Evolutionary conservation across 2,329 filamentous ascomycete species (phyloP), one percentile per base, ranked within the genome.

Genomic region (Exophiala sp.): DNA sequence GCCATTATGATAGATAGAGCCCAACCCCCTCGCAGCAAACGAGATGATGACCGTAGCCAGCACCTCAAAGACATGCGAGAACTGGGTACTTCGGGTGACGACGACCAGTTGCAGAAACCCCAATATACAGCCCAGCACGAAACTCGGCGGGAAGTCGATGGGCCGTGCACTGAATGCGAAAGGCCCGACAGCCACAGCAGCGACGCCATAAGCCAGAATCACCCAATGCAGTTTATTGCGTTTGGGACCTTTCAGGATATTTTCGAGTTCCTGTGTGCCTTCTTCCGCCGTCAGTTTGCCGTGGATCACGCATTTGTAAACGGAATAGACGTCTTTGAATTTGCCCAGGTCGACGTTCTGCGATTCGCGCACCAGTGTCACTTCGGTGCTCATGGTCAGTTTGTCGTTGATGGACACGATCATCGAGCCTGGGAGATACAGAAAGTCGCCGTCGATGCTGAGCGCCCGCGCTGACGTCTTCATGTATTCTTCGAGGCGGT

Each of bases 381-480:
- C 68, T 50, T 74, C 69, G 0, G 71, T 70, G 6, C 71, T 74
- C 29, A 73, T 68, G 1, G 72, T 73, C 4, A 66, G 60, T 8
- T 65, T 52, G 44, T 74, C 72, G 45, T 81, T 89, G 63, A 96
- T 95, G 3, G 88, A 91, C 63, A 95, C 85, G 49, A 96, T 86
- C 90, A 96, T 96, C 63, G 87, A 94, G 0, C 87, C 87, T 0
- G 90, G 89, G 23, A 95, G 80, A 64, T 95, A 96, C 18, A 95
- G 71, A 60, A 93, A 95, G 62, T 95, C 88, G 4, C 85, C 85
- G 58, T 95, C 86, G 13, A 95, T 90, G 66, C 90, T 86, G 30
- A 96, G 77, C 1, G 93, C 86, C n/a, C 86, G 79, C 1, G 90
- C 84, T 7, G 86, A 89, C 86, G 91, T 94, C 56, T 79, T 83